A percentile compares a stretch with the other conserved stretches of the same genome.
Conservation (phyloP, 208 protist genomes). For the Trypanosoma platydactyli region DNA sequence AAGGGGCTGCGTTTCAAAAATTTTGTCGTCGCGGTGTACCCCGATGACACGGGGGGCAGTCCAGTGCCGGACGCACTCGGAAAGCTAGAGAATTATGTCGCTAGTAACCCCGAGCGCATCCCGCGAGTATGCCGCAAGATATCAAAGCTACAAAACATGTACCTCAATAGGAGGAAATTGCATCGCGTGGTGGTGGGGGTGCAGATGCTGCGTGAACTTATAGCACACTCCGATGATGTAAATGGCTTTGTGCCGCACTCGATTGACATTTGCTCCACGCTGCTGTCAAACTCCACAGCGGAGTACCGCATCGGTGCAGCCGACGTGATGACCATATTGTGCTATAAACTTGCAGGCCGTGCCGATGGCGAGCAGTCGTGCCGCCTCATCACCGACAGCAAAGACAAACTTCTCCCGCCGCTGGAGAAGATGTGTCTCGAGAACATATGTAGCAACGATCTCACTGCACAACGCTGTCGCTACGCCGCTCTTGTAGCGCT, state of each 20-base stretch:
- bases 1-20: constrained; percentile 79
- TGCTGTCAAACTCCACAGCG: constrained; percentile 38
- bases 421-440: constrained; percentile 60
- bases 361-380: constrained; percentile 52
- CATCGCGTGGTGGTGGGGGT: constrained; percentile 68
- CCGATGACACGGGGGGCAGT: constrained; percentile 35
- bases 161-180: constrained; percentile 39
- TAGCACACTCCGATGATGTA: constrained; percentile 50
- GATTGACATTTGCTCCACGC: constrained; percentile 52
- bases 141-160: constrained; percentile 47
- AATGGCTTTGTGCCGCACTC: constrained; percentile 73
- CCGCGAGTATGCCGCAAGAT: constrained; percentile 85
- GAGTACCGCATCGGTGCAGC: constrained; percentile 68
- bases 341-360: constrained; percentile 47
- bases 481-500: constrained; percentile 65
- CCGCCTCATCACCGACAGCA: constrained; percentile 61
- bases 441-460: constrained; percentile 24
- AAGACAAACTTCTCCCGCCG: constrained; percentile 54
- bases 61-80: constrained; percentile 63
- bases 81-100: constrained; percentile 70
- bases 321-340: constrained; percentile 60
- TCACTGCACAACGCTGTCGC: constrained; percentile 36
- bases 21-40: constrained; percentile 79
- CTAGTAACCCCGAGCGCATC: constrained; percentile 81
- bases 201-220: constrained; percentile 58